Percentiles rank a stretch among this genome's conserved stretches.
These are phyloP conservation scores for Sphagnum tenellum DNA, from an alignment of 225 moss, liverwort and hornwort genomes.

Conservation along the genomic window DNA sequence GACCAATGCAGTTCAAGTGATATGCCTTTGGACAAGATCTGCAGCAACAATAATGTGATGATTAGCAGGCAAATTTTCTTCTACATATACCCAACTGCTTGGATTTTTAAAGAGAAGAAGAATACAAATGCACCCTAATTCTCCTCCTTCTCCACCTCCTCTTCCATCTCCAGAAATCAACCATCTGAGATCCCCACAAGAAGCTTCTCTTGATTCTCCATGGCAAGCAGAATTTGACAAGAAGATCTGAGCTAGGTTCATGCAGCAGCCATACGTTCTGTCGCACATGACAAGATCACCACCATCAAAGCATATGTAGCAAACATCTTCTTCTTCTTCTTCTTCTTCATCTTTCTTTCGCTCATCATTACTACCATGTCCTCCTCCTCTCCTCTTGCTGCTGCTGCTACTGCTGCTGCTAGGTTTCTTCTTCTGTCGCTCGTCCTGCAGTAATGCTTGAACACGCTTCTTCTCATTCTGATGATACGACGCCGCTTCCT, in stretches of 20 bases:
- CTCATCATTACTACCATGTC: constrained; percentile 6
- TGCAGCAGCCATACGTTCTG: constrained; percentile 17
- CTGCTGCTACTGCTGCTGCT: no score
- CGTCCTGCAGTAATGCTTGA: constrained; percentile 8
- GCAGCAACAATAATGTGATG: constrained; percentile 1
- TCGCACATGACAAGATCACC: constrained; percentile 55
- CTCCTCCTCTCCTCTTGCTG: constrained; percentile 17
- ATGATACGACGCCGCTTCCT: constrained; percentile 5
- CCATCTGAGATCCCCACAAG: not conserved
- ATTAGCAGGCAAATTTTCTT: no score
- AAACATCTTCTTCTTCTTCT: constrained; percentile 16
- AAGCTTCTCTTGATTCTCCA: not conserved
- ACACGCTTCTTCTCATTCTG: constrained; percentile 39
- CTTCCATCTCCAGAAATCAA: not conserved
- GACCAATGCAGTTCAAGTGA: constrained; percentile 47
- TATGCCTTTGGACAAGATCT: constrained; percentile 61
- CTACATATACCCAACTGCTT: no score
- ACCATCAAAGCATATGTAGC: constrained; percentile 60
- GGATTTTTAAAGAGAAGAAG: no score
- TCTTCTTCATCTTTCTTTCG: constrained; percentile 30
- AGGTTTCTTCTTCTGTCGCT: constrained; percentile 30
- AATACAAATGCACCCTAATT: not conserved
- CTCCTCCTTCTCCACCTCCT: not conserved
- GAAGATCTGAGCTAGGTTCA: not conserved
- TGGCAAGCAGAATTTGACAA: not conserved